Evolutionary conservation across 176 grass and related monocot genomes (phyloP).

Genomic region (Secale cereale): DNA sequence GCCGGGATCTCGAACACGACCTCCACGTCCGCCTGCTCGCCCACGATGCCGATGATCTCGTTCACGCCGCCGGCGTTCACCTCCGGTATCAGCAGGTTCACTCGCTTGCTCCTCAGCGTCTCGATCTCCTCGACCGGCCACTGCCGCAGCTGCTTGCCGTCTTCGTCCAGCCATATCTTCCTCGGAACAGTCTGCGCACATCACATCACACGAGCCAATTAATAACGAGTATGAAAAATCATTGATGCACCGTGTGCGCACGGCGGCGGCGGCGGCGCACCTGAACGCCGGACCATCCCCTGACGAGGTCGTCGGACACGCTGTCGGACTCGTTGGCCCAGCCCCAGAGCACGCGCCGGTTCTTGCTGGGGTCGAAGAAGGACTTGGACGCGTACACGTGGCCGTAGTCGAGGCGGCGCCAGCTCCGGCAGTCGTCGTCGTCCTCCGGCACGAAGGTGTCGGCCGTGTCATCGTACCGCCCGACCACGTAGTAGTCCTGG

Average conservation of each 20-base stretch:
- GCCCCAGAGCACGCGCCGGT: constrained; percentile 45
- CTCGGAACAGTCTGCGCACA: neutral
- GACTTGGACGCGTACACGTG: constrained; percentile 15
- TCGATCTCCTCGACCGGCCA: constrained; percentile 1
- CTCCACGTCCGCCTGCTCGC: constrained; percentile 67
- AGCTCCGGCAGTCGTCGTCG: neutral
- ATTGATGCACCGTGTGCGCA: neutral
- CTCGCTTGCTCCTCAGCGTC: neutral
- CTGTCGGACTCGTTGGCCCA: constrained; percentile 67
- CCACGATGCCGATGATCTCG: constrained; percentile 56
- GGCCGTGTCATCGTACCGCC: constrained; percentile 28
- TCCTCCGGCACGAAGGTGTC: constrained; percentile 19
- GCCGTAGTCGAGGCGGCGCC: constrained; percentile 15
- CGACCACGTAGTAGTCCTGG: constrained; percentile 14
- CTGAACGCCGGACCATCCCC: constrained; percentile 58
- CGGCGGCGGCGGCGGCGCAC: neutral
- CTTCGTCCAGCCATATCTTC: neutral
- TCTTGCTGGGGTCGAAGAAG: constrained; percentile 3
- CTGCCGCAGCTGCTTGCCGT: neutral
- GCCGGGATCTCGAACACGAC: constrained; percentile 44
- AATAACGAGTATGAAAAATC: neutral
- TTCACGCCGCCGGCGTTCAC: constrained; percentile 4
- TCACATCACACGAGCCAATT: neutral
- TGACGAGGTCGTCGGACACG: constrained; percentile 19
- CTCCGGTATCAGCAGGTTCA: neutral